Conservation (phyloP, 2,329 filamentous ascomycete species). For the Aspergillus sp. region DNA sequence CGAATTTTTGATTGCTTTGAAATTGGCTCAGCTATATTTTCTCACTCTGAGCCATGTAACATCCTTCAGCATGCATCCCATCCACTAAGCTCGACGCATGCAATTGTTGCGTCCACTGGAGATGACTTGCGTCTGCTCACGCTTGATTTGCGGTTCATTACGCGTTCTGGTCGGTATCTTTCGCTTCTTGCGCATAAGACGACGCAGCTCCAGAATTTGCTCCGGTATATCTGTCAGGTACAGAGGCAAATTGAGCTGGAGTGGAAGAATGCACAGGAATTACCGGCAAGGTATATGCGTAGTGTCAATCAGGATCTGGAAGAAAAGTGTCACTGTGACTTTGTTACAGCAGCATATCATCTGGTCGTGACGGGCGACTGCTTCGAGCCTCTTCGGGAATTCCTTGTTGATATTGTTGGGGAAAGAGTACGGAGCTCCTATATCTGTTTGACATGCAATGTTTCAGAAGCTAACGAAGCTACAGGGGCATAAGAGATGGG, state of each 20-base stretch:
- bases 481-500: slow-evolving; percentile 91
- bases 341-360: slow-evolving; percentile 79
- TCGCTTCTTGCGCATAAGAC: slow-evolving; percentile 83
- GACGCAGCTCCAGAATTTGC: slow-evolving; percentile 80
- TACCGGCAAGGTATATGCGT: slow-evolving; percentile 74
- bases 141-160: slow-evolving; percentile 80
- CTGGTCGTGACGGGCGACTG: slow-evolving; percentile 81
- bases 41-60: slow-evolving; percentile 37
- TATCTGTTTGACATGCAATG: not conserved
- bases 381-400: slow-evolving; percentile 73
- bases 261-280: slow-evolving; percentile 77
- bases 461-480: slow-evolving; percentile 8
- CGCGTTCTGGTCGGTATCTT: slow-evolving; percentile 71
- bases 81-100: slow-evolving; percentile 71
- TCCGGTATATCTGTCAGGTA: slow-evolving; percentile 81
- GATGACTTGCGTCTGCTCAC: slow-evolving; percentile 63
- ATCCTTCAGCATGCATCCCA: slow-evolving; percentile 68
- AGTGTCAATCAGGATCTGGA: slow-evolving; percentile 74
- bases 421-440: slow-evolving; percentile 62
- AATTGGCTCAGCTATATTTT: slow-evolving; percentile 60
- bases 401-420: slow-evolving; percentile 79
- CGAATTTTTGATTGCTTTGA: slow-evolving; percentile 85
- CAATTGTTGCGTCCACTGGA: slow-evolving; percentile 55
- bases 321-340: slow-evolving; percentile 62
- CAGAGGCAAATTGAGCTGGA: slow-evolving; percentile 77